Evolutionary conservation across 129 eudicot genomes (phyloP), one percentile per base, ranked within the genome.

Genomic region (Solidago caesia): DNA sequence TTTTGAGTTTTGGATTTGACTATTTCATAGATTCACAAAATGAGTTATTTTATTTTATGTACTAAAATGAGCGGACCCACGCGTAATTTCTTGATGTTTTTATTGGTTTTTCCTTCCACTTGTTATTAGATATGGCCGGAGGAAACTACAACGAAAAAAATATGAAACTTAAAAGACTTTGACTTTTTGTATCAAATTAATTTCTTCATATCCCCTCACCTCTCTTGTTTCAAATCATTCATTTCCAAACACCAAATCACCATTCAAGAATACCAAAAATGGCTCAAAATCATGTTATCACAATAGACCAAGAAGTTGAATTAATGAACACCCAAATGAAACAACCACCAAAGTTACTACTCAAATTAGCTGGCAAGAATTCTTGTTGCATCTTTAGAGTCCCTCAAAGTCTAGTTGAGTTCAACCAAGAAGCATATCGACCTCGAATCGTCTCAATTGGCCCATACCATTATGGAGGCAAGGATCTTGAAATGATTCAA

Each of bases 361-460:
- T 70, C 48, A 70, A 67, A 64, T 81, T 25, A 75, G 84, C 84
- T 1, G 84, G 81, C 9, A 81, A 53, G 14, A 15, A 9, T 6
- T 75, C 77, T 52, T 81, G 81, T 81, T 81, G 81, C 77, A 75
- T 81, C 27, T 81, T 81, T n/a, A 81, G 84, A 81, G 77, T 81
- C 56, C 84, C 81, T 6, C 81, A 75, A 56, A 76, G 81, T 65
- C 81, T 81, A 3, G 74, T 75, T 11, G 77, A 81, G 26, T 21
- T 70, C 64, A 75, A 75, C 77, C 44, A 70, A 61, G 84, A 75
- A 53, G 84, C 84, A 6, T 81, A 81, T 57, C 77, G 29, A 44
- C 84, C 81, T 70, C 73, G 70, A 62, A 81, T 81, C 13, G 84
- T 81, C 41, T 81, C 84, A 7, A 70, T 81, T 25, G 84, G 81